A percentile compares a stretch with the other conserved stretches of the same genome.
Evolutionary conservation across 805 yeast genomes (phyloP).

Genomic region (Isabelozyma rhagii): DNA sequence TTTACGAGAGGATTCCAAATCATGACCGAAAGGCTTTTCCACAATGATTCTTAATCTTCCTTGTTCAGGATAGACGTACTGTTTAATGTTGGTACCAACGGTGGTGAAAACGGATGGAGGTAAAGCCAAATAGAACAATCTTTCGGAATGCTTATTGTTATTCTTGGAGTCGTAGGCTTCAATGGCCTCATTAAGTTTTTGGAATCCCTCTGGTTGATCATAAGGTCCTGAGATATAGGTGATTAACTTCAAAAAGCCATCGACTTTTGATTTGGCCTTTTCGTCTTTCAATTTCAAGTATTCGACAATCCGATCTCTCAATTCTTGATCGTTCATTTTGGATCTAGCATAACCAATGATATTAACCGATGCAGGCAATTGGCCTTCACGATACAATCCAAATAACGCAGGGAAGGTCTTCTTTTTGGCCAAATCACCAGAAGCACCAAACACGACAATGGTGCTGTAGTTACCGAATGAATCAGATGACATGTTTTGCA

Average conservation of each 20-base stretch:
- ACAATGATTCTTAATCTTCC: constrained; percentile 80
- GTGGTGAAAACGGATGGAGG: constrained; percentile 89
- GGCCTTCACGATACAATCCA: constrained; percentile 66
- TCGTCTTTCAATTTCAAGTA: constrained; percentile 55
- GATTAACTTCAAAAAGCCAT: constrained; percentile 63
- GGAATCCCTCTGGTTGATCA: constrained; percentile 75
- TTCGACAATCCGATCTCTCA: constrained; percentile 62
- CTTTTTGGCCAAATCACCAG: constrained; percentile 93
- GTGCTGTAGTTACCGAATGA: constrained; percentile 64
- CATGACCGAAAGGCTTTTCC: constrained; percentile 97
- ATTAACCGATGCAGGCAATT: constrained; percentile 62
- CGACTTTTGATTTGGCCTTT: constrained; percentile 39
- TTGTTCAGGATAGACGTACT: constrained; percentile 54
- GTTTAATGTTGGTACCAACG: constrained; percentile 73
- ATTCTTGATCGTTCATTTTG: constrained; percentile 60
- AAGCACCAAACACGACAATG: constrained; percentile 88
- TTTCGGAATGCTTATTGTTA: constrained; percentile 54
- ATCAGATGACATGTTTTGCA: constrained; percentile 20
- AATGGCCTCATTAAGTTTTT: constrained; percentile 51
- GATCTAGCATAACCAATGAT: constrained; percentile 94
- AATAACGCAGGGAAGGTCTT: constrained; percentile 88
- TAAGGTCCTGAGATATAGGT: constrained; percentile 77
- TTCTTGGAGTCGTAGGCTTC: constrained; percentile 54
- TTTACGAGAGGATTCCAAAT: constrained; percentile 71
- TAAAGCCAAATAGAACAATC: constrained; percentile 87